These are phyloP conservation scores for Amylostereum areolatum DNA, from an alignment of 1,284 basidiomycete genomes.

Conservation along the genomic window DNA sequence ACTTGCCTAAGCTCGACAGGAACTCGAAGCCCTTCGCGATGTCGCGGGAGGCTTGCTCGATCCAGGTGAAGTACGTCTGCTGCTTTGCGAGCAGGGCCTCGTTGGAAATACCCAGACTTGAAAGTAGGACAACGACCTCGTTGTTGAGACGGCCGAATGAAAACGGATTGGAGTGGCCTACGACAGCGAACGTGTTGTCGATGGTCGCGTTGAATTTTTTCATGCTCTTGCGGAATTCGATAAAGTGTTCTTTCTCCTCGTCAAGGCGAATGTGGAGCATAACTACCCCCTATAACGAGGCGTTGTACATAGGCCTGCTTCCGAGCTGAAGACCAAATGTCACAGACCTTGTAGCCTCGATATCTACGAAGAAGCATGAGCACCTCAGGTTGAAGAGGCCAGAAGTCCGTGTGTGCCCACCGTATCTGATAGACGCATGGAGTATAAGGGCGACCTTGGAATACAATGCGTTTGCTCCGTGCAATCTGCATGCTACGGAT, in stretches of 20 bases:
- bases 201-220: conserved; percentile 54
- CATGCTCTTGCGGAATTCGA: conserved; percentile 60
- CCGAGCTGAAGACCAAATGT: not conserved
- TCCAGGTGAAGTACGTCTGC: conserved; percentile 52
- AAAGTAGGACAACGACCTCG: conserved; percentile 58
- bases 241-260: conserved; percentile 34
- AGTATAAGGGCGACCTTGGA: conserved; percentile 48
- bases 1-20: conserved; percentile 41
- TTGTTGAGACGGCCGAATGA: conserved; percentile 61
- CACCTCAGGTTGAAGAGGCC: not conserved
- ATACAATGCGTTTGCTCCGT: conserved; percentile 46
- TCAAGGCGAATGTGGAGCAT: conserved; percentile 57
- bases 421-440: conserved; percentile 59
- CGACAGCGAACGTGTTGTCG: conserved; percentile 57
- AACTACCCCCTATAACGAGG: conserved; percentile 38
- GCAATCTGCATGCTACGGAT: conserved; percentile 45
- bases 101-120: conserved; percentile 51
- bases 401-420: conserved; percentile 22
- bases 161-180: conserved; percentile 55
- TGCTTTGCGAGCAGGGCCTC: conserved; percentile 51
- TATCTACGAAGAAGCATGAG: conserved; percentile 32
- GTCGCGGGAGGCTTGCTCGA: conserved; percentile 39
- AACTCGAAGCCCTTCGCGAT: conserved; percentile 48
- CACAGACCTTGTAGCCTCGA: conserved; percentile 43
- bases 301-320: not conserved